Evolutionary conservation across 208 protist genomes (phyloP).

Genomic region (Blastocrithidia nonstop): DNA sequence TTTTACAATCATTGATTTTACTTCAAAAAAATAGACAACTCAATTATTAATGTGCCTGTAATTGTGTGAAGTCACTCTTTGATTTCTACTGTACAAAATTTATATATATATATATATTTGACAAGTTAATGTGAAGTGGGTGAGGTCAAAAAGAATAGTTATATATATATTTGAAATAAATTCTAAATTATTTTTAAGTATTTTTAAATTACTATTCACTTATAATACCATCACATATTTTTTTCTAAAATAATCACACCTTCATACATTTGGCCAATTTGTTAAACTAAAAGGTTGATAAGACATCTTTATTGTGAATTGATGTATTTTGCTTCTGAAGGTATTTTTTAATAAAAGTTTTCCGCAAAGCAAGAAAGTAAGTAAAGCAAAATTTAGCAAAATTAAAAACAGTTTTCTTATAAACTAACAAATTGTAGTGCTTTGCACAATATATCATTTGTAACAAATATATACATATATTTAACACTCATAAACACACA

Average conservation of each 20-base stretch:
- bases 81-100: not conserved
- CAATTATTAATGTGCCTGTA: too few species aligned
- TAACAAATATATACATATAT: too few species aligned
- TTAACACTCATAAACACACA: too few species aligned
- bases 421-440: not conserved
- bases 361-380: not conserved
- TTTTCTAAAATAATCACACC: constrained; percentile 1
- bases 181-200: too few species aligned
- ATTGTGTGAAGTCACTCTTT: too few species aligned
- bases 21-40: too few species aligned
- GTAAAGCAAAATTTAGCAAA: constrained; percentile 1
- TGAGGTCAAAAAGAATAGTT: too few species aligned
- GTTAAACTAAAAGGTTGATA: not conserved
- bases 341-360: not conserved
- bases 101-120: not conserved
- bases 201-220: not conserved
- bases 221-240: constrained; percentile 1
- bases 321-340: not conserved
- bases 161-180: too few species aligned
- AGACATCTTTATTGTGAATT: not conserved
- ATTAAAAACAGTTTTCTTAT: not conserved
- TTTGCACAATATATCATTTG: too few species aligned
- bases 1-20: too few species aligned
- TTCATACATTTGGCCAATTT: not conserved
- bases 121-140: not conserved